phyloP scores from a whole-genome alignment of 768 basidiomycete genomes.

The Pleurotus cornucopiae region DNA sequence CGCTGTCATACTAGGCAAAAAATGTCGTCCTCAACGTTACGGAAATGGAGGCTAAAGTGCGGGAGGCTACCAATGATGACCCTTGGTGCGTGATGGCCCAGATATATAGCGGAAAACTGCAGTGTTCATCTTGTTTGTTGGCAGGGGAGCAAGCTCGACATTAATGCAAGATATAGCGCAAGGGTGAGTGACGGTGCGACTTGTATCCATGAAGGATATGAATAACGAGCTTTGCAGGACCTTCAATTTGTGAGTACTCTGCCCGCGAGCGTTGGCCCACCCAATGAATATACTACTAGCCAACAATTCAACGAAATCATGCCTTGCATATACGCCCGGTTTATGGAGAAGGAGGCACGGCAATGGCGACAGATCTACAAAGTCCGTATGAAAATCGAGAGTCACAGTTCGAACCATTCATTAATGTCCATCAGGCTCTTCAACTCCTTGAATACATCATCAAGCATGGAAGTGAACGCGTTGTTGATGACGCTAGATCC shows the following conservation, averaged over 20 bases:
- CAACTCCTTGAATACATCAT: conserved; percentile 94
- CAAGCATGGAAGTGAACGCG: conserved; percentile 96
- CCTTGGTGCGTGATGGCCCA: conserved; percentile 73
- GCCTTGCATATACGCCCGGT: conserved; percentile 92
- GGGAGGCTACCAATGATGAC: conserved; percentile 96
- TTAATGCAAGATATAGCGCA: conserved; percentile 98
- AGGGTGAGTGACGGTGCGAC: conserved; percentile 54
- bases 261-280: conserved; percentile 6
- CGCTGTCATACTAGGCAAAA: conserved; percentile 64
- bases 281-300: conserved; percentile 35
- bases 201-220: too few relatives aligned
- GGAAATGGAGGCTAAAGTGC: conserved; percentile 96
- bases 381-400: conserved; percentile 32
- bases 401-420: not conserved
- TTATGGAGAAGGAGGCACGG: conserved; percentile 97
- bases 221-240: conserved; percentile 50
- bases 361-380: conserved; percentile 99
- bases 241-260: conserved; percentile 83
- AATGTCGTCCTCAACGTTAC: conserved; percentile 95
- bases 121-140: conserved; percentile 3
- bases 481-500: conserved; percentile 94
- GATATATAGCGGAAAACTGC: not conserved
- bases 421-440: conserved; percentile 52
- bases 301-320: conserved; percentile 99
- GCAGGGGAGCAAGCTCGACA: conserved; percentile 95